Evolutionary conservation across 306 rosid species (phyloP).

Genomic region (Ormosia emarginata): DNA sequence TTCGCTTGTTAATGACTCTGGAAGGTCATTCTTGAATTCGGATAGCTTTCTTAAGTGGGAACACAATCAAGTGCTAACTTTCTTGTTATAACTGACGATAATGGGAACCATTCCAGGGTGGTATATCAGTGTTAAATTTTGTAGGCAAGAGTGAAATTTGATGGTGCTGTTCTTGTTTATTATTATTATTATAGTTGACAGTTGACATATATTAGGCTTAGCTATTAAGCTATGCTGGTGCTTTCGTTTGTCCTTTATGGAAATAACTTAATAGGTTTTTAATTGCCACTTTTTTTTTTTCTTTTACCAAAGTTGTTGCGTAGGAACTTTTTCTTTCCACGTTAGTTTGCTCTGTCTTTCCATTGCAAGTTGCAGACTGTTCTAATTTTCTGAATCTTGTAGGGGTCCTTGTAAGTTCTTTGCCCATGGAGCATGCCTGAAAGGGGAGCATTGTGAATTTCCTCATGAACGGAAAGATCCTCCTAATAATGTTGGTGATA

Average conservation of each 20-base stretch:
- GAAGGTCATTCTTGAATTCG: not conserved
- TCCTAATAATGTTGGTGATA: constrained; percentile 65
- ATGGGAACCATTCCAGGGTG: not conserved
- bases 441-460: constrained; percentile 96
- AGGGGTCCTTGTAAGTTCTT: constrained; percentile 96
- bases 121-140: not conserved
- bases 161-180: too few relatives aligned
- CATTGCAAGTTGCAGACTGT: not conserved
- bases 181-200: too few relatives aligned
- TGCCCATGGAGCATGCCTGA: constrained; percentile 93
- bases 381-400: constrained; percentile 21
- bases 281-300: too few relatives aligned
- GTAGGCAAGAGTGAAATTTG: not conserved
- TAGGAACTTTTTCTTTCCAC: not conserved
- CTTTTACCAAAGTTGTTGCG: not conserved
- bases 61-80: not conserved
- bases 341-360: not conserved
- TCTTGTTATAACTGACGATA: not conserved
- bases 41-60: not conserved
- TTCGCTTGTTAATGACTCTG: not conserved
- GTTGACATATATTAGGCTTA: too few relatives aligned
- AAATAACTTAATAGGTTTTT: too few relatives aligned
- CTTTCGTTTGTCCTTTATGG: not conserved
- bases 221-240: not conserved
- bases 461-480: constrained; percentile 93